A percentile compares a stretch with the other conserved stretches of the same genome.
These are phyloP conservation scores for Trametes meyenii DNA, from an alignment of 768 basidiomycete genomes.

Conservation along the genomic window DNA sequence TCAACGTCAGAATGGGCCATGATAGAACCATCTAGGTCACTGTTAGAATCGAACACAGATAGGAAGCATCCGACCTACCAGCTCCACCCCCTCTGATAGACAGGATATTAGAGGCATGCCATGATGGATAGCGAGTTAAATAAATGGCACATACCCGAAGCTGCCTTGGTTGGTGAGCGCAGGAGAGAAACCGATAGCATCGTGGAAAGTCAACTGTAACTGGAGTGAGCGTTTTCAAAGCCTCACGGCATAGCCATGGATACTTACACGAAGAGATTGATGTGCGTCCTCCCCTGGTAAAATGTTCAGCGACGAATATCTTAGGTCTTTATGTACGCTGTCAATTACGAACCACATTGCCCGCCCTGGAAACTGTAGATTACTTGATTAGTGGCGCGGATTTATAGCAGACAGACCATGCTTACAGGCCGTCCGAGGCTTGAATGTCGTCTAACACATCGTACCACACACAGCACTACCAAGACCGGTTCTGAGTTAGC, in stretches of 20 bases:
- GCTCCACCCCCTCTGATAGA: slow-evolving; percentile 17
- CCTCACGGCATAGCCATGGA: too few relatives aligned
- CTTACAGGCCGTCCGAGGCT: slow-evolving; percentile 11
- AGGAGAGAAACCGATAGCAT: slow-evolving; percentile 26
- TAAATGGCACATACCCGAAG: not conserved
- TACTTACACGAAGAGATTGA: not conserved
- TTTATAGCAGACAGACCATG: not conserved
- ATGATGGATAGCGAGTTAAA: not conserved
- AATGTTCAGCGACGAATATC: not conserved
- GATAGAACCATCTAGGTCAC: slow-evolving; percentile 18
- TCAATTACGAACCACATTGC: not conserved
- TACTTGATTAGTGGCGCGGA: not conserved
- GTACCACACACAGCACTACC: slow-evolving; percentile 25
- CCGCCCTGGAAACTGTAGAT: slow-evolving; percentile 26
- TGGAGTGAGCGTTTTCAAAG: not conserved
- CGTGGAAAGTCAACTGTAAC: not conserved
- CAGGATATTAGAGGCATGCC: not conserved
- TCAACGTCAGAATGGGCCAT: slow-evolving; percentile 18
- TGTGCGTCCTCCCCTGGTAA: not conserved
- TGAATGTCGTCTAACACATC: slow-evolving; percentile 43
- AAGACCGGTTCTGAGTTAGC: not conserved
- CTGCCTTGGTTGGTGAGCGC: not conserved
- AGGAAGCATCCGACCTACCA: not conserved
- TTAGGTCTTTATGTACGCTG: too few relatives aligned
- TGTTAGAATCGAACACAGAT: not conserved